Base-by-base conservation (phyloP, 129 eudicot genomes). In the Flaveria robusta region DNA sequence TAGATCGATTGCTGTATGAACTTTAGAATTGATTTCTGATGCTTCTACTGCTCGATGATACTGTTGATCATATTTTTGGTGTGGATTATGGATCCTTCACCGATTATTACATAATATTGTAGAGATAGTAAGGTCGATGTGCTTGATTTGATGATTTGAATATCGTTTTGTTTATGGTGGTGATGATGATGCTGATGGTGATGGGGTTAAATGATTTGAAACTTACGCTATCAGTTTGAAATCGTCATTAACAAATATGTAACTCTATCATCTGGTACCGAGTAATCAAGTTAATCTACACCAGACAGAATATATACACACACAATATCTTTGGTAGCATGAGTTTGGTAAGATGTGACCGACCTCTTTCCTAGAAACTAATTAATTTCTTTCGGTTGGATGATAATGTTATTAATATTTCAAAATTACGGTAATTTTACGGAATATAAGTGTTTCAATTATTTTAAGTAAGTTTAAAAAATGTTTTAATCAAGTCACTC, bases 321-420 rank as follows among this genome's bases (percentile, higher is more conserved):
- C 37, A 34, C 39, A 34, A 34, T 23, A 52, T 24, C 23, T 45
- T 18, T 39, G 76, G 60, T 56, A 58, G 50, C 60, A 69, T 43
- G 60, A 70, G 70, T 69, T 77, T 78, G 82, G 77, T 70, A 49
- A 78, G 82, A 78, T 63, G 31, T 58, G 82, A 78, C 43, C 23
- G 23, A 39, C 24, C 37, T 62, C 51, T 19, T 65, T 62, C 56
- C 1, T 74, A 29, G 60, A 74, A 45, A 14, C 42, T 27, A 14
- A 0, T 65, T 65, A 66, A 27, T 65, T 65, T 65, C 73, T 71
- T 71, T 46, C 49, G 72, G 47, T 51, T 79, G 83, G 78, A 71
- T 62, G 78, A 63, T 39, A 49, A 56, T 49, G 66, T 66, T 64
- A 54, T 68, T 43, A 13, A 10, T 55, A 8, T 78, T 58, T 42